Conservation (phyloP, 2,329 filamentous ascomycete species). For the Mariannaea sp. region DNA sequence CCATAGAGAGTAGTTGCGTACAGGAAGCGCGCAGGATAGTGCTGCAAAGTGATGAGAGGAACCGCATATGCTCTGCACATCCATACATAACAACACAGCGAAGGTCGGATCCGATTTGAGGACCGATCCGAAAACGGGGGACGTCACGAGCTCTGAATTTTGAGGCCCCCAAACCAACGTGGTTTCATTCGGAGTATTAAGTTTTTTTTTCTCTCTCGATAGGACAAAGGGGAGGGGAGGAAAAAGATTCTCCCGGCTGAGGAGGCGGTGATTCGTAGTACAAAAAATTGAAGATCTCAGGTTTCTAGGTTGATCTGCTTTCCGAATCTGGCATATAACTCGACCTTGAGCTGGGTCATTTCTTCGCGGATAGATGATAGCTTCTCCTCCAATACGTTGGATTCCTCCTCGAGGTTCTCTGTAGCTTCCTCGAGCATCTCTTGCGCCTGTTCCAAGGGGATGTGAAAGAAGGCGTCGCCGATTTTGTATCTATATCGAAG, state of each 20-base stretch:
- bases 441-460: slow-evolving; percentile 84
- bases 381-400: slow-evolving; percentile 76
- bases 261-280: slow-evolving; percentile 1
- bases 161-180: neutral
- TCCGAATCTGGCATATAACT: slow-evolving; percentile 92
- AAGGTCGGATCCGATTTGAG: slow-evolving; percentile 24
- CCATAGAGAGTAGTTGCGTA: neutral
- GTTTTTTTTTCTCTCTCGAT: too few species aligned
- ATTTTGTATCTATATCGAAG: slow-evolving; percentile 79
- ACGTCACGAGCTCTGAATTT: slow-evolving; percentile 28
- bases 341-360: slow-evolving; percentile 87
- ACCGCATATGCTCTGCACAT: too few species aligned
- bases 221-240: slow-evolving; percentile 20
- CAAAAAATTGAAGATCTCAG: slow-evolving; percentile 48
- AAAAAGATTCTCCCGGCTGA: slow-evolving; percentile 32
- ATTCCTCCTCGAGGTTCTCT: slow-evolving; percentile 75
- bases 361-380: slow-evolving; percentile 77
- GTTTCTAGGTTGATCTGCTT: slow-evolving; percentile 96
- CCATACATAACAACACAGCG: slow-evolving; percentile 1
- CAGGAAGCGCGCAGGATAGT: neutral
- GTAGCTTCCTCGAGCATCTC: slow-evolving; percentile 77
- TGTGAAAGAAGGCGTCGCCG: slow-evolving; percentile 90
- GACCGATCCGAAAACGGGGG: slow-evolving; percentile 8
- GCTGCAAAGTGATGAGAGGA: too few species aligned
- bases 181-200: slow-evolving; percentile 18